A percentile compares a stretch with the other conserved stretches of the same genome.
Conservation (phyloP, 225 moss, liverwort and hornwort species). For the Thuidium tamariscinum region DNA sequence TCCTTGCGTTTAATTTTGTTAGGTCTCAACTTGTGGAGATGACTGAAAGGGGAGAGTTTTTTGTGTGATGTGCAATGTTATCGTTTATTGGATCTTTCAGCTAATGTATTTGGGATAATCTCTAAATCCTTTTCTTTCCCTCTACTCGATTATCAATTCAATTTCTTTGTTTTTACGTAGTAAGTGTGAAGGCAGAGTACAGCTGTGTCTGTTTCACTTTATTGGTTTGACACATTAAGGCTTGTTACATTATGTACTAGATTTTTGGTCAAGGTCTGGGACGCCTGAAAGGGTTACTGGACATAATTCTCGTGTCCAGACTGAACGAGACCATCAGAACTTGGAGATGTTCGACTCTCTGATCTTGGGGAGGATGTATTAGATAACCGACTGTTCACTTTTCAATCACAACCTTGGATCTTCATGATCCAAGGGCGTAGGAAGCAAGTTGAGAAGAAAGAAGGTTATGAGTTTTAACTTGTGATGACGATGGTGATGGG, state of each 20-base stretch:
- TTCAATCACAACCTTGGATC: too few relatives aligned
- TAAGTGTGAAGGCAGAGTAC: background rate
- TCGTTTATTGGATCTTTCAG: background rate
- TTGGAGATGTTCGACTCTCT: background rate
- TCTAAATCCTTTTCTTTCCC: background rate
- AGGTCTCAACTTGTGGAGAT: background rate
- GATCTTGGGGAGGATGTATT: background rate
- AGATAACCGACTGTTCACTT: too few relatives aligned
- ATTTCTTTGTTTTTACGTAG: background rate
- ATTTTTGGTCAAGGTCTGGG: background rate
- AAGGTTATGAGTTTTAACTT: too few relatives aligned
- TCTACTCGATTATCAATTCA: background rate
- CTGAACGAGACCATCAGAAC: background rate
- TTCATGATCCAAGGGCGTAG: too few relatives aligned
- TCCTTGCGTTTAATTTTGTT: background rate
- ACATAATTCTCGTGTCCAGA: background rate
- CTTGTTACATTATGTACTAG: background rate
- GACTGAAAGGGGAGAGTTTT: background rate
- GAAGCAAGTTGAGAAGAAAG: too few relatives aligned
- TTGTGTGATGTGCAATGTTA: background rate
- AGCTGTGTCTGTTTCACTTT: background rate
- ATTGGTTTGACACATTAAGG: background rate
- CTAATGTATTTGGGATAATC: background rate
- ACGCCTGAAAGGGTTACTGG: background rate
- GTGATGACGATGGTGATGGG: too few relatives aligned